Conservation (phyloP, 176 grass and related monocot species). For the Melocanna baccifera region DNA sequence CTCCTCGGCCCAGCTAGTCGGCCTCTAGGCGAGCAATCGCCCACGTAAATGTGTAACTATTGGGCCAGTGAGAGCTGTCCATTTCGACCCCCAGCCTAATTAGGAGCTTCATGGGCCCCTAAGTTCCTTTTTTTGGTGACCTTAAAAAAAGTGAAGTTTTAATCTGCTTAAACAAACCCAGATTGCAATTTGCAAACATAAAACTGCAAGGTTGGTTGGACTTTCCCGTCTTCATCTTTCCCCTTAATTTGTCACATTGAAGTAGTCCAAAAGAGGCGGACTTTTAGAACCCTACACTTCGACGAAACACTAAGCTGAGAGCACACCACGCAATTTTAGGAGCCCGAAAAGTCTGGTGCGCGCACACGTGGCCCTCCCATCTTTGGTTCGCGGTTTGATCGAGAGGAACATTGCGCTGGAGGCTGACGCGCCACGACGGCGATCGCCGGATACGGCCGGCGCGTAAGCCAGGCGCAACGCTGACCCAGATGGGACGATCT, state of each 20-base stretch:
- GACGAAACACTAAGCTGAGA: no score
- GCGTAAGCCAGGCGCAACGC: neutral
- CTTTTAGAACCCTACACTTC: neutral
- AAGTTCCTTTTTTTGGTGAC: neutral
- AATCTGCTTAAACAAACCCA: neutral
- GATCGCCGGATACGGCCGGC: conserved; percentile 18
- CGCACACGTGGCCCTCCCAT: neutral
- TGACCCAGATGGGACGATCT: neutral
- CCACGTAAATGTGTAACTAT: neutral
- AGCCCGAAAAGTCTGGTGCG: neutral
- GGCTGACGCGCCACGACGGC: conserved; percentile 21
- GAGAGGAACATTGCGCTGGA: neutral
- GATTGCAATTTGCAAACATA: neutral
- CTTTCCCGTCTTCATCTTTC: neutral
- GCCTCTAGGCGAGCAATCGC: neutral
- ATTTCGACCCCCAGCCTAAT: neutral
- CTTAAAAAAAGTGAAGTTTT: neutral
- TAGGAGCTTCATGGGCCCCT: neutral
- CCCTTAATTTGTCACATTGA: neutral
- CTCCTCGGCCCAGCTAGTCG: neutral
- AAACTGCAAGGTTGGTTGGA: neutral
- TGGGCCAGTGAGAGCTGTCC: neutral
- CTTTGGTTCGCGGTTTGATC: neutral
- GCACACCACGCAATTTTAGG: neutral
- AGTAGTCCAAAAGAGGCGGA: neutral